These are phyloP conservation scores for Phytophthora chlamydospora DNA, from an alignment of 352 stramenopile genomes.

Conservation along the genomic window DNA sequence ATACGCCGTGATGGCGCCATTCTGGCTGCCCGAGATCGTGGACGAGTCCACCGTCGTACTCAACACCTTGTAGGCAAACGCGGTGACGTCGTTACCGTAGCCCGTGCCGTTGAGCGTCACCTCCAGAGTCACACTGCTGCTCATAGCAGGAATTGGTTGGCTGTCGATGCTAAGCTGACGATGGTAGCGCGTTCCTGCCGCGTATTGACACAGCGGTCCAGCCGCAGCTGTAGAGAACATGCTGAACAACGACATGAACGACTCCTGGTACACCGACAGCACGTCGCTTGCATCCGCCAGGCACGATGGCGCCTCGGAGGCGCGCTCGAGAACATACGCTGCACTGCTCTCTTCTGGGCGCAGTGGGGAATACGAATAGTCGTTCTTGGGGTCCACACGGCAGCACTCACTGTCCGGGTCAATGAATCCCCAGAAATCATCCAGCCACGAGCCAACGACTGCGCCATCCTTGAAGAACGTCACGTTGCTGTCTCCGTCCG, in stretches of 20 bases:
- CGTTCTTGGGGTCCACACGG: slow-evolving; percentile 45
- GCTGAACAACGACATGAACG: slow-evolving; percentile 75
- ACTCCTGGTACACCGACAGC: slow-evolving; percentile 49
- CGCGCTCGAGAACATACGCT: slow-evolving; percentile 24
- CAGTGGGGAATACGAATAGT: slow-evolving; percentile 52
- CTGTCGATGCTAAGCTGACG: slow-evolving; percentile 74
- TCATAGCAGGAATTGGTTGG: slow-evolving; percentile 45
- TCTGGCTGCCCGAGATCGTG: slow-evolving; percentile 30
- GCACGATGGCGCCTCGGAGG: slow-evolving; percentile 42
- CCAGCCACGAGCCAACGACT: slow-evolving; percentile 71
- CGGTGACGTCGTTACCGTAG: slow-evolving; percentile 59
- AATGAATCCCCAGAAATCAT: slow-evolving; percentile 79
- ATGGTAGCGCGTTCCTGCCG: slow-evolving; percentile 65
- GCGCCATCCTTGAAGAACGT: slow-evolving; percentile 52
- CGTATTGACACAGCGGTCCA: slow-evolving; percentile 59
- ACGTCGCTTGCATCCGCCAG: slow-evolving; percentile 36
- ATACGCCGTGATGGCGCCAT: slow-evolving; percentile 53
- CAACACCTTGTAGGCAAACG: slow-evolving; percentile 74
- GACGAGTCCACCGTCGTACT: slow-evolving; percentile 28
- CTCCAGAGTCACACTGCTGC: slow-evolving; percentile 23
- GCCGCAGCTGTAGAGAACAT: slow-evolving; percentile 65
- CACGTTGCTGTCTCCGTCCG: slow-evolving; percentile 37
- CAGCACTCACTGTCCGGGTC: slow-evolving; percentile 71
- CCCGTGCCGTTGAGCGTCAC: slow-evolving; percentile 57
- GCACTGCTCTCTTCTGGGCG: slow-evolving; percentile 35